These are phyloP conservation scores for Starmerella bombi DNA, from an alignment of 805 yeast species.

Conservation along the genomic window DNA sequence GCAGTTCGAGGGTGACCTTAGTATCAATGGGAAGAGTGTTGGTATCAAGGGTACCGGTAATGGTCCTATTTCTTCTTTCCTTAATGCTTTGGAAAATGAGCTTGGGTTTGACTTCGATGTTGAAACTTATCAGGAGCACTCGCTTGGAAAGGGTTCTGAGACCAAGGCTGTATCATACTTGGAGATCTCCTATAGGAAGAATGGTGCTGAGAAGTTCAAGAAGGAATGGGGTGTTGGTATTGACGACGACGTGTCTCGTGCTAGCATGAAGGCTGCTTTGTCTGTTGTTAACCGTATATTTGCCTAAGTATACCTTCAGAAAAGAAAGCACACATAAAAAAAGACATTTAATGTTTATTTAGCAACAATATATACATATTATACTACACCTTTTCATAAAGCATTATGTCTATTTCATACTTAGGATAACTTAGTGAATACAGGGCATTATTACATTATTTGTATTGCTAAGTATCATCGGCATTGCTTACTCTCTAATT, in stretches of 20 bases:
- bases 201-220: conserved; percentile 27
- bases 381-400: too few relatives aligned
- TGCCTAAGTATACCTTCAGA: too few relatives aligned
- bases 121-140: conserved; percentile 62
- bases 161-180: conserved; percentile 73
- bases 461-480: too few relatives aligned
- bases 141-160: conserved; percentile 58
- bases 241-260: conserved; percentile 77
- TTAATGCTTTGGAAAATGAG: conserved; percentile 42
- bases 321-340: too few relatives aligned
- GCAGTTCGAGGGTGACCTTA: conserved; percentile 19
- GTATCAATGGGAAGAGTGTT: conserved; percentile 31
- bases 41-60: conserved; percentile 53
- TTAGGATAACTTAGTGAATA: too few relatives aligned
- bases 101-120: conserved; percentile 45
- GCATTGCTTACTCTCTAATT: too few relatives aligned
- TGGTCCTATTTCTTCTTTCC: conserved; percentile 71
- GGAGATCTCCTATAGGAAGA: conserved; percentile 38
- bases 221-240: conserved; percentile 83
- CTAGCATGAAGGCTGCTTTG: conserved; percentile 47
- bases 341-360: neutral
- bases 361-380: too few relatives aligned
- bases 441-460: too few relatives aligned
- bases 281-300: conserved; percentile 29
- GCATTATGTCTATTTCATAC: too few relatives aligned